phyloP scores from a whole-genome alignment of 2,329 filamentous ascomycete genomes.

The Fragosphaeria purpurea region DNA sequence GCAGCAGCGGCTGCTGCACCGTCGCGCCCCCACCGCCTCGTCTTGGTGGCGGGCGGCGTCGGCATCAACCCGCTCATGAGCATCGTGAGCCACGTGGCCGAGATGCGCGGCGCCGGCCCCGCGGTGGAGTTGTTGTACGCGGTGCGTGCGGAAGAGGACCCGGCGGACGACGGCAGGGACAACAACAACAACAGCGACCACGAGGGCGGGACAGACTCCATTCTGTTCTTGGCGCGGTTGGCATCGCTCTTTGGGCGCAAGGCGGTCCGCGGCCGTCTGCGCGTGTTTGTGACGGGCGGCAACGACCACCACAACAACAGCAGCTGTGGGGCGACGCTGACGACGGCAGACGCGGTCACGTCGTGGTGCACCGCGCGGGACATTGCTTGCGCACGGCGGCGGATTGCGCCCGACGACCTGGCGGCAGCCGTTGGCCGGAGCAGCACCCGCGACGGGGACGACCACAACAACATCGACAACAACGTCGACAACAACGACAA shows the following conservation, averaged over 20 bases:
- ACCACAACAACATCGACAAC: slow-evolving; percentile 28
- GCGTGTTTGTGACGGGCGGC: slow-evolving; percentile 33
- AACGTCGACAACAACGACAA: slow-evolving; percentile 18
- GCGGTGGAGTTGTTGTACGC: slow-evolving; percentile 57
- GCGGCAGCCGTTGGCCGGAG: slow-evolving; percentile 22
- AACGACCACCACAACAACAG: too few species aligned
- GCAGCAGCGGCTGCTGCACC: too few species aligned
- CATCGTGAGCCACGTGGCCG: slow-evolving; percentile 54
- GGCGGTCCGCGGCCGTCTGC: slow-evolving; percentile 29
- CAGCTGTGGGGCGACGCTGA: background rate
- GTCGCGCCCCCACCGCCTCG: slow-evolving; percentile 39
- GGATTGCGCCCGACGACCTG: slow-evolving; percentile 35
- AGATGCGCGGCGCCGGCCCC: slow-evolving; percentile 18
- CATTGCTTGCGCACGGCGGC: slow-evolving; percentile 24
- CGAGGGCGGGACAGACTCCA: slow-evolving; percentile 3
- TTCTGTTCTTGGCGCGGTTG: slow-evolving; percentile 45
- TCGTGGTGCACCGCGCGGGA: slow-evolving; percentile 12
- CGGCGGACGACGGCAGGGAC: slow-evolving; percentile 8
- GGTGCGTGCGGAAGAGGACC: slow-evolving; percentile 26
- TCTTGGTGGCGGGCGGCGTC: slow-evolving; percentile 73
- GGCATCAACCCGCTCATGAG: slow-evolving; percentile 75
- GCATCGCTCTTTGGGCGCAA: slow-evolving; percentile 27
- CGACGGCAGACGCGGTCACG: background rate
- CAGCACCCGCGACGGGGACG: slow-evolving; percentile 23
- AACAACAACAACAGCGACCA: background rate